These are phyloP conservation scores for Peniophora sp. DNA, from an alignment of 1,284 basidiomycete species.

Conservation along the genomic window DNA sequence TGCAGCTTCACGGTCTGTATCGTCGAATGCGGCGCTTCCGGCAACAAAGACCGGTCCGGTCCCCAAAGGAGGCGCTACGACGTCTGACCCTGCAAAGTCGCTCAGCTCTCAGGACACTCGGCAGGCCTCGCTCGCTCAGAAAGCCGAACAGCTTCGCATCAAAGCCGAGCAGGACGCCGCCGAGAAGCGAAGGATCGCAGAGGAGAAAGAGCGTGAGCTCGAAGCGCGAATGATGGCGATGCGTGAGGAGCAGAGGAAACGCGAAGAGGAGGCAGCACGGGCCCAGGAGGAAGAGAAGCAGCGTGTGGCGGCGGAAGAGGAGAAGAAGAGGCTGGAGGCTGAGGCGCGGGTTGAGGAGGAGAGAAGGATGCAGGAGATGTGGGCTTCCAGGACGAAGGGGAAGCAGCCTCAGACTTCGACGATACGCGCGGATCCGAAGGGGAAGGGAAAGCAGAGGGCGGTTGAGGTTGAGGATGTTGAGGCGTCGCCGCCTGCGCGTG, in stretches of 20 bases:
- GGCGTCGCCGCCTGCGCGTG: too few species aligned
- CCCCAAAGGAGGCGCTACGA: too few species aligned
- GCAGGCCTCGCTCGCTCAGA: too few species aligned
- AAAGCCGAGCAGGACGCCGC: slow-evolving; percentile 9
- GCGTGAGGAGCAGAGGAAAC: slow-evolving; percentile 7
- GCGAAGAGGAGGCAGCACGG: slow-evolving; percentile 2
- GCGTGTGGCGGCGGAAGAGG: not conserved
- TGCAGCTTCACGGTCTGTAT: too few species aligned
- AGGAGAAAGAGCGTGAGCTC: slow-evolving; percentile 4
- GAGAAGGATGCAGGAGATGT: slow-evolving; percentile 4
- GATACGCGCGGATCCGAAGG: not conserved
- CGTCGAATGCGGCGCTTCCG: too few species aligned
- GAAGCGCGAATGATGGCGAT: slow-evolving; percentile 6
- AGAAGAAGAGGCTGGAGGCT: not conserved
- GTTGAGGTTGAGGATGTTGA: too few species aligned
- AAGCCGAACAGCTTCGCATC: too few species aligned
- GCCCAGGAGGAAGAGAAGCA: slow-evolving; percentile 3
- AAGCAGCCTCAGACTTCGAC: not conserved
- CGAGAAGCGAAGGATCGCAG: slow-evolving; percentile 4
- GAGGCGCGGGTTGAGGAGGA: not conserved
- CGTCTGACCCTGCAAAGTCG: too few species aligned
- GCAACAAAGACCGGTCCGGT: too few species aligned
- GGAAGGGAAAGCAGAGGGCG: too few species aligned
- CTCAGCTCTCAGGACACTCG: too few species aligned
- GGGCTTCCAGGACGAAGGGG: not conserved